Conservation (phyloP, 192 early-diverging fungal species). For the Dissophora ornata region DNA sequence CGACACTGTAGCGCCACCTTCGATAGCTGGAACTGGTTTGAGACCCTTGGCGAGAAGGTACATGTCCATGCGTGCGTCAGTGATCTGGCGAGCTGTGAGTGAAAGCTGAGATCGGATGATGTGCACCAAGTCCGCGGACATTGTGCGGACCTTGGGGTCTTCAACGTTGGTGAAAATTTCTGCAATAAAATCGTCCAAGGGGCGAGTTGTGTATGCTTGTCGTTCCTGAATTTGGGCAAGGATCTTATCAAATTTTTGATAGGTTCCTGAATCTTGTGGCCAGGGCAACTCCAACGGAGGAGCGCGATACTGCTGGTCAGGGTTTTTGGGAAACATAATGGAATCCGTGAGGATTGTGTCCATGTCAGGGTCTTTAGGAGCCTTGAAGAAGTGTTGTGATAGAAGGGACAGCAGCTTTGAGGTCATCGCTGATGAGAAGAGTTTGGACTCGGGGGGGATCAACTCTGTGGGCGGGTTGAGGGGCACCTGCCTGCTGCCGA, state of each 20-base stretch:
- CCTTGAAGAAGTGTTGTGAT: slow-evolving; percentile 7
- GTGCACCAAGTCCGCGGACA: neutral
- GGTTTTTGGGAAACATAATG: neutral
- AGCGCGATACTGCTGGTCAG: neutral
- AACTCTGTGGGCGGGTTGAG: neutral
- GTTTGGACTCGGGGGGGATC: neutral
- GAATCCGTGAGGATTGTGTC: neutral
- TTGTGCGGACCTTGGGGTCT: neutral
- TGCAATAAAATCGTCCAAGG: slow-evolving; percentile 1
- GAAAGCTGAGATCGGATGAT: slow-evolving; percentile 3
- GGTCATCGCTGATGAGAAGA: neutral
- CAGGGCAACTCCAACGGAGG: neutral
- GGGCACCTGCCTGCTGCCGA: neutral
- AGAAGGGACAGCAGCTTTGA: neutral
- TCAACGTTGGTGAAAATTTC: neutral
- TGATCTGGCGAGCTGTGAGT: slow-evolving; percentile 1
- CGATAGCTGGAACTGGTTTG: neutral
- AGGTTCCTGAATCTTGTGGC: neutral
- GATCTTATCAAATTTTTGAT: neutral
- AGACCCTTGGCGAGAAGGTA: neutral
- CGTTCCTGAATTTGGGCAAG: slow-evolving; percentile 5
- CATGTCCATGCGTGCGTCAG: neutral
- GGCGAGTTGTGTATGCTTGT: slow-evolving; percentile 12
- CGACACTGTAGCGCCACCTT: too few species aligned
- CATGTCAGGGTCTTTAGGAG: neutral